Conservation (phyloP, 2,329 filamentous ascomycete genomes). For the Xylariaceae sp. region DNA sequence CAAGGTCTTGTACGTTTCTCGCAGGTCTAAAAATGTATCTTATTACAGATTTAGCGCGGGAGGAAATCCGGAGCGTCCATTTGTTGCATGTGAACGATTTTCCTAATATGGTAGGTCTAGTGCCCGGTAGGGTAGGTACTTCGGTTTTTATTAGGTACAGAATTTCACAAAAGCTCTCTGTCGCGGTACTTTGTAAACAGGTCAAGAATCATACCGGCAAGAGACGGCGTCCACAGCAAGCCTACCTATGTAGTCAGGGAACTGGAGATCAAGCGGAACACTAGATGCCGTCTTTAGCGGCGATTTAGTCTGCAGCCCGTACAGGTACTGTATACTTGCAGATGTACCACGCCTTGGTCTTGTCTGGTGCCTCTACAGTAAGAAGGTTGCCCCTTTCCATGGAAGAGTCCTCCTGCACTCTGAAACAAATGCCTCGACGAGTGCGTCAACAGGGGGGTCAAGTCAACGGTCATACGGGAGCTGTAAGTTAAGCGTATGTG, state of each 20-base stretch:
- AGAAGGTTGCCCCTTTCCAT: too few relatives aligned
- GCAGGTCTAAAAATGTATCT: neutral
- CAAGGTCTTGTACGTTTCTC: too few relatives aligned
- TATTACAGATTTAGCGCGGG: neutral
- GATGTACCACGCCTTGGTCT: too few relatives aligned
- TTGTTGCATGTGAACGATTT: neutral
- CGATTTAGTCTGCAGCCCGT: neutral
- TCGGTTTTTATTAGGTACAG: too few relatives aligned
- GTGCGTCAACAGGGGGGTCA: too few relatives aligned
- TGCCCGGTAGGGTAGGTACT: neutral
- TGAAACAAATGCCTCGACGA: too few relatives aligned
- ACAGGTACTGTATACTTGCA: neutral
- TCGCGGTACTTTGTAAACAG: too few relatives aligned
- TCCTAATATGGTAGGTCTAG: neutral
- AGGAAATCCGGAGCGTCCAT: neutral
- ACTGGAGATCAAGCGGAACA: slow-evolving; percentile 8
- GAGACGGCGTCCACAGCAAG: slow-evolving; percentile 1
- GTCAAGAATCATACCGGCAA: slow-evolving; percentile 5
- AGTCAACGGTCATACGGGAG: too few relatives aligned
- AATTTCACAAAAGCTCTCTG: neutral
- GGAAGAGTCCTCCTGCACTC: too few relatives aligned
- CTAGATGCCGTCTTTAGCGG: slow-evolving; percentile 13
- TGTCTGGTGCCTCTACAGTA: too few relatives aligned
- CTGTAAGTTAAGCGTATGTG: too few relatives aligned
- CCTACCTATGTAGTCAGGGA: neutral